Evolutionary conservation across 139 green algal species (phyloP).

Genomic region (Astrephomene gubernaculifera): DNA sequence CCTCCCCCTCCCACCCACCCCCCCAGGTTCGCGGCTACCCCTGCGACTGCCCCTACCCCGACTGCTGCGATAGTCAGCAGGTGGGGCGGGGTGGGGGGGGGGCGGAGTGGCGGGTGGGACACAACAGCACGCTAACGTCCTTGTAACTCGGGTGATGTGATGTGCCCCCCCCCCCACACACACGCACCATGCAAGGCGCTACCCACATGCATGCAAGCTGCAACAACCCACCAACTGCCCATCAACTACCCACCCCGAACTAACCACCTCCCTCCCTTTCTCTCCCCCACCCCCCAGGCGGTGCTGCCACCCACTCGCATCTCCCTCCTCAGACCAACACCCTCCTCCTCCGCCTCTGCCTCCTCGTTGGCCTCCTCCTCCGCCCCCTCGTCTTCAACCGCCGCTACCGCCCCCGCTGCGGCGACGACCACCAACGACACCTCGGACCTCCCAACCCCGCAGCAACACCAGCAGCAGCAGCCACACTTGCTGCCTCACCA

Average conservation of each 20-base stretch:
- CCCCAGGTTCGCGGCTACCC: constrained; percentile 67
- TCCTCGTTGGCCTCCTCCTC: too few relatives aligned
- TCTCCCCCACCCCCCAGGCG: not conserved
- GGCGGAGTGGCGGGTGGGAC: not conserved
- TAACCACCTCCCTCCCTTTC: not conserved
- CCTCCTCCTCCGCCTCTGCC: too few relatives aligned
- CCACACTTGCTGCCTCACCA: not conserved
- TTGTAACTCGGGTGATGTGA: too few relatives aligned
- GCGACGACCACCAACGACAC: not conserved
- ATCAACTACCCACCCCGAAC: too few relatives aligned
- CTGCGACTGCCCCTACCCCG: constrained; percentile 87
- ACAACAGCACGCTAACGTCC: too few relatives aligned
- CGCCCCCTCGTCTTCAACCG: too few relatives aligned
- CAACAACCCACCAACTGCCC: too few relatives aligned
- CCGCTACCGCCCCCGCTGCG: not conserved
- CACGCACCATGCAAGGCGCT: too few relatives aligned
- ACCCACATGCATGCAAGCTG: too few relatives aligned
- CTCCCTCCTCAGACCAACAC: too few relatives aligned
- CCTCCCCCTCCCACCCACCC: not conserved
- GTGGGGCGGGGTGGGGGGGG: constrained; percentile 45
- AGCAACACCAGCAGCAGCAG: not conserved
- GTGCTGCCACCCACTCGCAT: constrained; percentile 35
- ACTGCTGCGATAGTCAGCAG: constrained; percentile 92
- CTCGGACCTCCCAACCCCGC: not conserved
- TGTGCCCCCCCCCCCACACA: too few relatives aligned